Evolutionary conservation across 352 stramenopile genomes (phyloP), one percentile per base, ranked within the genome.

Genomic region (Pythium brassicae): DNA sequence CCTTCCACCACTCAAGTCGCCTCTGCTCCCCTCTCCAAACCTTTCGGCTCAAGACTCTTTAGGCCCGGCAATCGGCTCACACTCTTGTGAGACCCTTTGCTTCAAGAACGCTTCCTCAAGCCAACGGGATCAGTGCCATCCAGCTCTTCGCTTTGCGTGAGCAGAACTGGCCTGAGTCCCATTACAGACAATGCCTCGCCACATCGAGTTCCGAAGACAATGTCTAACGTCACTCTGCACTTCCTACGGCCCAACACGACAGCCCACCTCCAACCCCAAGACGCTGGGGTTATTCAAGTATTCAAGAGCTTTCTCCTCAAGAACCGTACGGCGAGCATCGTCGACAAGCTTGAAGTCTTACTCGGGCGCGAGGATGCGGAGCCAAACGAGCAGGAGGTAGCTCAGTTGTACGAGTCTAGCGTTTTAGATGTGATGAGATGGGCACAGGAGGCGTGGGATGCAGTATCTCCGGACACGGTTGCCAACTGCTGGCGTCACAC

Each of bases 281-380:
- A 55, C 17, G 50, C 50, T 11, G 50, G 7, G 1, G 27, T 55
- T 17, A 55, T 55, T 10, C 27, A 55, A 22, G 22, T 11, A 12
- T 55, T 55, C 17, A 55, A 55, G 27, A 45, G 37, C 20, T 25
- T n/a, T 20, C 37, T 55, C 23, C 11, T 39, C 37, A 45, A 47
- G 26, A 26, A 44, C 10, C 9, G 40, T 7, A 55, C 26, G 3
- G 37, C 22, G 9, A 19, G 27, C 23, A 47, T 45, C 29, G 50
- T 55, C 25, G 50, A 23, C 23, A 55, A 55, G 27, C 17, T 55
- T 4, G 27, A 55, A 7, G 14, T 6, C 22, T 9, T n/a, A n/a
- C n/a, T n/a, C n/a, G n/a, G n/a, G n/a, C n/a, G n/a, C 39, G 50
- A 44, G 20, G 50, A 32, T n/a, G 27, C 11, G 1, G n/a, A 44